Base-by-base conservation (phyloP, 1,139 yeast genomes). In the Saccharomyces hybrid region DNA sequence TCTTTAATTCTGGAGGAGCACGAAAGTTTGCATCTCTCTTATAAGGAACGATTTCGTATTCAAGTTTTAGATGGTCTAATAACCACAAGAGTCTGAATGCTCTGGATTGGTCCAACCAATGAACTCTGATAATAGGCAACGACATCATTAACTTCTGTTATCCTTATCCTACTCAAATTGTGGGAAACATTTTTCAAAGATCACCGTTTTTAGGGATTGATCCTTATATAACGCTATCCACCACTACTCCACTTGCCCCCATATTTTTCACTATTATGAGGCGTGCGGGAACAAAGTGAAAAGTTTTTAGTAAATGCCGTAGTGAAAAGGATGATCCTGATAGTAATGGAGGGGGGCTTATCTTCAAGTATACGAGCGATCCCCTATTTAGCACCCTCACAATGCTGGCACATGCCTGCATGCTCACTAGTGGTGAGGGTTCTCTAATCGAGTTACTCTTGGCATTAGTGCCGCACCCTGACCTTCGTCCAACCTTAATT, bases 1-100 rank as follows among this genome's bases (percentile, higher is more conserved):
- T 73, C 56, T 74, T 75, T 47, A 82, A 68, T 41, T 76, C 82
- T 5, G 61, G 58, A 16, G 75, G 76, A 7, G 77, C 78, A 48
- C 71, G 68, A 3, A 32, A 32, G 11, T 73, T 69, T 11, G 72
- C 69, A 55, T 77, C 74, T 48, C 88, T 74, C 54, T 77, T 70
- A 65, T 78, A 81, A 1, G 77, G 66, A 52, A 76, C 74, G 16
- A 81, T 73, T 44, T 79, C 80, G 62, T 81, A 83, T 52, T 78
- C 77, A 14, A 83, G 64, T 31, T 74, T 72, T 16, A 82, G 69
- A 51, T 79, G 76, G 56, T 81, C 85, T 25, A 82, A 67, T 38
- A 80, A 67, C 84, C 85, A 82, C 47, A 78, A 63, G 16, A 81
- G 72, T 53, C 86, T 71, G 53, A 76, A 77, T 2, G 85, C 72